Percentiles rank a stretch among this genome's conserved stretches.
These are phyloP conservation scores for Nannochloropsis limnetica DNA, from an alignment of 352 stramenopile species.

Conservation along the genomic window DNA sequence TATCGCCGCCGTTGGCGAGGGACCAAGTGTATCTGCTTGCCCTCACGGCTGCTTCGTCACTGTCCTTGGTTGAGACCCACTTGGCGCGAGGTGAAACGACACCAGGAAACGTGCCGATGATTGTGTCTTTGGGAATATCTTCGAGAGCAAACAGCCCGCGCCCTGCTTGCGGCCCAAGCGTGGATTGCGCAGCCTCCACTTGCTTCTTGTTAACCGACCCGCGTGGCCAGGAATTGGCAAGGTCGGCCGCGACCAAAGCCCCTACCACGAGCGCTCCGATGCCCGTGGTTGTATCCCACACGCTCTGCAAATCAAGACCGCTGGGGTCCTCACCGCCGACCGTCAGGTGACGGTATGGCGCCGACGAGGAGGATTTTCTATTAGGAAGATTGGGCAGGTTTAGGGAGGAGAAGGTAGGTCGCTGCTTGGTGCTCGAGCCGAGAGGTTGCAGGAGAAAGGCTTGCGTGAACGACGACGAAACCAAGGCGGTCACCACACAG, in stretches of 20 bases:
- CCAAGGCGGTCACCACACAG: not conserved
- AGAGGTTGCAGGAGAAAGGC: not conserved
- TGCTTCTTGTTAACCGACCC: constrained; percentile 9
- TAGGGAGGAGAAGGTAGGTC: not conserved
- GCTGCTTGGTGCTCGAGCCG: not conserved
- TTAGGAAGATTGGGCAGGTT: not conserved
- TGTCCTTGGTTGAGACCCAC: not conserved
- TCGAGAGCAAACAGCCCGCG: not conserved
- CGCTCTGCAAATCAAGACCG: not conserved
- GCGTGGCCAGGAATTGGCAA: not conserved
- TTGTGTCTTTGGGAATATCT: constrained; percentile 3
- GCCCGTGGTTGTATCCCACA: not conserved
- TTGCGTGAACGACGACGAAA: not conserved
- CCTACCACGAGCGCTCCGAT: not conserved
- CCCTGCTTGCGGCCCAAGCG: not conserved
- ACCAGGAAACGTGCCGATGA: not conserved
- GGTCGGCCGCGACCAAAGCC: not conserved
- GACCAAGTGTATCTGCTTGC: not conserved
- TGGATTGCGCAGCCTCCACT: not conserved
- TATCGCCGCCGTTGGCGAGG: not conserved
- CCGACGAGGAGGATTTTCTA: not conserved
- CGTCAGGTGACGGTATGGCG: not conserved
- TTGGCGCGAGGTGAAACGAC: not conserved
- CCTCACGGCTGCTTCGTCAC: not conserved
- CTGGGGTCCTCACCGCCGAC: constrained; percentile 3